These are phyloP conservation scores for Thermothielavioides terrestris DNA, from an alignment of 495 filamentous ascomycete species.

Conservation along the genomic window DNA sequence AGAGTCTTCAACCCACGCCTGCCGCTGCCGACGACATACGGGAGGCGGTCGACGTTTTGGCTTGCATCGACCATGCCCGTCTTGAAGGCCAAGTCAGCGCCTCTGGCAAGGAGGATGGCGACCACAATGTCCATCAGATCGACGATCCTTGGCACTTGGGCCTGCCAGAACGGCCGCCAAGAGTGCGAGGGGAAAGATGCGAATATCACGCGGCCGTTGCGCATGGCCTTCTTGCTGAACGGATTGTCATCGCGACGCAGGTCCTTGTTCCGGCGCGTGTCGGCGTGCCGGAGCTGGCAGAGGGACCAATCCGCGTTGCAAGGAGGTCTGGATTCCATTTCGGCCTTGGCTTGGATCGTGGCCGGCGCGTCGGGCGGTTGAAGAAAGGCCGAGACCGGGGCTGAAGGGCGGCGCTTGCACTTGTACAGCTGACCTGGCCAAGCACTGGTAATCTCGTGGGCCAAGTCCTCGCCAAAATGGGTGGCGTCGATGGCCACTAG, in stretches of 20 bases:
- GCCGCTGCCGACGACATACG: not conserved
- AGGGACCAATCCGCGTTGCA: constrained; percentile 8
- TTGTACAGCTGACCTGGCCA: constrained; percentile 28
- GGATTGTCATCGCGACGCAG: constrained; percentile 11
- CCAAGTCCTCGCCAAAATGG: constrained; percentile 15
- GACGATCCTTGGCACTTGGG: constrained; percentile 46
- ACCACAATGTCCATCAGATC: constrained; percentile 62
- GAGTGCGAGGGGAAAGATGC: constrained; percentile 4
- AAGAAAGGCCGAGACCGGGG: constrained; percentile 55
- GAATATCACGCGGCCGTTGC: constrained; percentile 9
- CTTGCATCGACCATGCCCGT: constrained; percentile 57
- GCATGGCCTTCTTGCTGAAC: constrained; percentile 17
- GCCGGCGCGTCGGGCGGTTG: constrained; percentile 48
- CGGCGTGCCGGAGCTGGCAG: constrained; percentile 15
- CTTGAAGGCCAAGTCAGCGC: constrained; percentile 57
- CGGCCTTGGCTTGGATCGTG: constrained; percentile 43
- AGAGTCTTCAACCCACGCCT: constrained; percentile 3
- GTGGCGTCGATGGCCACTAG: constrained; percentile 52
- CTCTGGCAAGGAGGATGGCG: constrained; percentile 35
- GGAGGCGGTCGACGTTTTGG: constrained; percentile 61
- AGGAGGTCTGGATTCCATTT: constrained; percentile 26
- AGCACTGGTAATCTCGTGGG: not conserved
- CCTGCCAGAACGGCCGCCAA: constrained; percentile 6
- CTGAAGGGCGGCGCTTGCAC: constrained; percentile 52
- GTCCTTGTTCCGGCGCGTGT: not conserved